Base-by-base conservation (phyloP, 1,284 basidiomycete genomes). In the Rugosomyces carneus region DNA sequence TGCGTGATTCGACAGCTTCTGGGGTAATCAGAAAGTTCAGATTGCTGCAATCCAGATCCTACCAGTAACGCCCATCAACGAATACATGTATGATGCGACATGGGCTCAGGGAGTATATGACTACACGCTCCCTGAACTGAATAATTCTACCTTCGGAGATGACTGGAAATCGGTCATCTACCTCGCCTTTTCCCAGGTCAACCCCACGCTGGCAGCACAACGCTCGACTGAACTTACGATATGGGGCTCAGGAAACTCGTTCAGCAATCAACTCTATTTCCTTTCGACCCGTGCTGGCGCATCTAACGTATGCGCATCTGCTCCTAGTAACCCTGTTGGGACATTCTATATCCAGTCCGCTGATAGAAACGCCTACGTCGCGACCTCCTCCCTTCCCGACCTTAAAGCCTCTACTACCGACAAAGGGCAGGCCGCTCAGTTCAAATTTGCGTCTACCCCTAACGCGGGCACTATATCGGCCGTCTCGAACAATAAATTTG, bases 11-110 rank as follows among this genome's bases (percentile, higher is more conserved):
- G 10, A 18, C n/a, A 65, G 63, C 37, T 67, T 64, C 50, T 67
- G 65, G 65, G 65, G 65, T 3, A 52, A 49, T 20, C 56, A 67
- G 41, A 61, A 59, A 36, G 56, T 60, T 2, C 53, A 67, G 53
- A 65, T 65, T 19, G 61, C 64, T 20, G 62, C 64, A 1, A 67
- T 67, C 26, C 65, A 67, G 42, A 65, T 67, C 15, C 54, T 67
- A 1, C 65, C 65, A 0, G 59, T 67, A 26, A 67, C 62, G 0
- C 65, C 65, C 5, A 56, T 63, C 43, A 65, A 66, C 46, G 65
- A 67, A 41, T 54, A 56, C 20, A 50, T 64, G 55, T 66, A 66
- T 53, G 62, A 64, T 45, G 47, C 62, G 3, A 41, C 58, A 5
- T 67, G 65, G 65, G 52, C 57, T 2, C 52, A 55, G 16, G 55